A percentile compares a stretch with the other conserved stretches of the same genome.
Evolutionary conservation across 1,284 basidiomycete genomes (phyloP).

Genomic region (Cryptococcus amylolentus): DNA sequence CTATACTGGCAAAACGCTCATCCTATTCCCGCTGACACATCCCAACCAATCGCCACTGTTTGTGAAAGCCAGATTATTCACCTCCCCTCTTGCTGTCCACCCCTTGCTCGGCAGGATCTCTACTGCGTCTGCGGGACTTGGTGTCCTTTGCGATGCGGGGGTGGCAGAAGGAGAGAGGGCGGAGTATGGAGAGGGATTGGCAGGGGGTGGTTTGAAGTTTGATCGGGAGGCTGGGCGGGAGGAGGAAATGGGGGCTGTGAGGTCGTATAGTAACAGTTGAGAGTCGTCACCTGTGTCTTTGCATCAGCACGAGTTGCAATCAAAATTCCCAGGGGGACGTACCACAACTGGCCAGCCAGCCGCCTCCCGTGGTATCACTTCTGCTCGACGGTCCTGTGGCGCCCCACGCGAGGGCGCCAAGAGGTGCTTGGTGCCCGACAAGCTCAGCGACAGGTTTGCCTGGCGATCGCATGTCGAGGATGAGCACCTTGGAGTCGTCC

Average conservation of each 20-base stretch:
- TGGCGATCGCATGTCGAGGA: conserved; percentile 89
- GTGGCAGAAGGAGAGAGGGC: conserved; percentile 48
- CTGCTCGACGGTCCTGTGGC: conserved; percentile 45
- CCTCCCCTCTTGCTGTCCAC: conserved; percentile 72
- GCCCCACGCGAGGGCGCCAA: conserved; percentile 86
- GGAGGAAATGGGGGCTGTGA: conserved; percentile 50
- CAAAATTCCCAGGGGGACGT: conserved; percentile 27
- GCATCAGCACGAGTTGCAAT: background rate
- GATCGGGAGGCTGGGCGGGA: conserved; percentile 13
- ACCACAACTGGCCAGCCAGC: conserved; percentile 81
- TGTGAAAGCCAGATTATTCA: conserved; percentile 79
- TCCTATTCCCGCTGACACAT: conserved; percentile 73
- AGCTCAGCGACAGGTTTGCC: conserved; percentile 90
- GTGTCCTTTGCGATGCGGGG: conserved; percentile 60
- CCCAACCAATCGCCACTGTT: conserved; percentile 79
- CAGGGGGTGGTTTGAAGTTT: conserved; percentile 3
- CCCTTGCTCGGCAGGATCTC: conserved; percentile 74
- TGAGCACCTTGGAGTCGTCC: conserved; percentile 79
- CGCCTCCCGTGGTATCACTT: conserved; percentile 58
- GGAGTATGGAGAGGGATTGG: conserved; percentile 36
- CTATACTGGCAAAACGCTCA: conserved; percentile 76
- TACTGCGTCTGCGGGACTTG: conserved; percentile 43
- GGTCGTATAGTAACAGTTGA: conserved; percentile 85
- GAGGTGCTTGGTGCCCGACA: conserved; percentile 63
- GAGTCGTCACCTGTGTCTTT: conserved; percentile 72